phyloP scores from a whole-genome alignment of 192 early-diverging fungal species.

The Mortierella alpina region DNA sequence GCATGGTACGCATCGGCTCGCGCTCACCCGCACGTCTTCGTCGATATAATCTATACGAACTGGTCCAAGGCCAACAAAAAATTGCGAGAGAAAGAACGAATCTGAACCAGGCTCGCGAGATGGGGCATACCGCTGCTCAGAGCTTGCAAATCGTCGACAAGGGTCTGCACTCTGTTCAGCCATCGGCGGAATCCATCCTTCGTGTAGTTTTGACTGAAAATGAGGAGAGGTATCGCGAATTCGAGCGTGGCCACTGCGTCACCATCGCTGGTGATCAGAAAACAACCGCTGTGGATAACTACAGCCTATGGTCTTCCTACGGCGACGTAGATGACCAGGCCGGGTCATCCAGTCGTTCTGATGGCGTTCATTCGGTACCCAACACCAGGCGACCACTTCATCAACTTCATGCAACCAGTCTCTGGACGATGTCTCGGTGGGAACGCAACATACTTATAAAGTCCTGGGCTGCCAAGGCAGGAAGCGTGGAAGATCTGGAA shows the following conservation, averaged over 20 bases:
- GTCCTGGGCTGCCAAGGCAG: no score
- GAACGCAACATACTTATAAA: no score
- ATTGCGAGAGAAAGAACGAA: neutral
- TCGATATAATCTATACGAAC: neutral
- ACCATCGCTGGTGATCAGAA: no score
- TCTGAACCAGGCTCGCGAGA: neutral
- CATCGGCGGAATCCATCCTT: neutral
- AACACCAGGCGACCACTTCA: no score
- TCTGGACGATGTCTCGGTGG: no score
- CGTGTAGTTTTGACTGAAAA: neutral
- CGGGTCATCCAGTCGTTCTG: no score
- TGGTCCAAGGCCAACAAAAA: conserved; percentile 3
- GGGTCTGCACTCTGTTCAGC: neutral
- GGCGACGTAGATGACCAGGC: no score
- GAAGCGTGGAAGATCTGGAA: no score
- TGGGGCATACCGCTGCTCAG: neutral
- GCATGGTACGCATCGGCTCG: conserved; percentile 59
- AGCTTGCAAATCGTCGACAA: conserved; percentile 1
- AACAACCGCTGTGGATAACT: no score
- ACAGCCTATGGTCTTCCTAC: no score
- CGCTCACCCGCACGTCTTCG: conserved; percentile 26
- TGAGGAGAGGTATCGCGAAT: neutral
- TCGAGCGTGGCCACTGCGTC: neutral
- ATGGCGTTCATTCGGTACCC: no score
- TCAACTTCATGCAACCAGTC: no score